Base-by-base conservation (phyloP, 2,329 filamentous ascomycete species). In the Dissoconium aciculare region DNA sequence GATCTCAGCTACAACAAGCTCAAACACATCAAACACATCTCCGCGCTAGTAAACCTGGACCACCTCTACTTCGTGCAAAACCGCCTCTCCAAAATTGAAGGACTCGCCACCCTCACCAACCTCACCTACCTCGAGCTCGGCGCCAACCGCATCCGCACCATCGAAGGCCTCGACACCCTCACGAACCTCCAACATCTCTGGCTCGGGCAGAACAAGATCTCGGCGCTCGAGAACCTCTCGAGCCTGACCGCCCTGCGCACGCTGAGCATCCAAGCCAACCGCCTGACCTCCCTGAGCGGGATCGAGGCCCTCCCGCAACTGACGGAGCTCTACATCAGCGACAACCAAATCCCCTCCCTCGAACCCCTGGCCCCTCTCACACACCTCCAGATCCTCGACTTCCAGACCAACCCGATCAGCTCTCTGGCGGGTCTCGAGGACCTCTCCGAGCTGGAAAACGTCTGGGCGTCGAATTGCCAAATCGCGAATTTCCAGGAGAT, bases 1-100 rank as follows among this genome's bases (percentile, higher is more conserved):
- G 89, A 98, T 53, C 66, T 98, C 30, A 91, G 81, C 55, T 98
- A 94, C 70, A 98, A 98, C 65, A 95, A 95, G 64, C 87, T 98
- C 62, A 94, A 93, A 56, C 85, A 94, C 58, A 92, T 98, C 62
- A 93, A 92, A 58, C 74, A 87, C 47, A 62, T 95, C 42, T 68
- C 69, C 35, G 78, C 87, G 47, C 62, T 98, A 36, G 76, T 62
- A 13, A 68, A 83, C 32, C 67, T 95, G 34, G 78, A 68, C 39
- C 83, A 95, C 44, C 54, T 98, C 3, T 98, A 79, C 55, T 80
- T 98, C 45, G 83, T 95, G 29, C 82, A 92, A 51, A 95, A 98
- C 59, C 89, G 89, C 56, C 92, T 98, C 51, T 69, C 69, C 42
- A 74, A 66, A 33, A 94, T 98, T 46, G 87, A 95, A 50, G 78